A percentile compares a stretch with the other conserved stretches of the same genome.
These are phyloP conservation scores for Tremellales sp. DNA, from an alignment of 1,284 basidiomycete species.

Conservation along the genomic window DNA sequence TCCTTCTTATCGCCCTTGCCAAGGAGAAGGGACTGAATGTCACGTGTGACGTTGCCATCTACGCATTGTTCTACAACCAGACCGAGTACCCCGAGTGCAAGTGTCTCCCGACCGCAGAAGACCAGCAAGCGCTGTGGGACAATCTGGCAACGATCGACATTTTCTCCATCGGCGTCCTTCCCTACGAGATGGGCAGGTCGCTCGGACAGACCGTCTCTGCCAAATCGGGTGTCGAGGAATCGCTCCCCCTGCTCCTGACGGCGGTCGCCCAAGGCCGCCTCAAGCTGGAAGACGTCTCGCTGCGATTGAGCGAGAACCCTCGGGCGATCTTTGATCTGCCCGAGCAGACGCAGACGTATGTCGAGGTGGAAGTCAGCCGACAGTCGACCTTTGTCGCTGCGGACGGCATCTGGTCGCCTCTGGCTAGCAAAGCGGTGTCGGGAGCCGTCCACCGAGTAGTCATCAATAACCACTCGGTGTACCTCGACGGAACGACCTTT, in stretches of 20 bases:
- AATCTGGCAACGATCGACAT: constrained; percentile 81
- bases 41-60: constrained; percentile 93
- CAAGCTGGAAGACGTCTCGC: constrained; percentile 75
- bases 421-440: constrained; percentile 62
- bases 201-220: constrained; percentile 64
- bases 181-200: constrained; percentile 71
- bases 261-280: constrained; percentile 78
- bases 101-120: constrained; percentile 69
- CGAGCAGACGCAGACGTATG: constrained; percentile 79
- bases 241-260: constrained; percentile 79
- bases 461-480: constrained; percentile 84
- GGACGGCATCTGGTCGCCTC: constrained; percentile 72
- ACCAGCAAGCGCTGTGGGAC: constrained; percentile 84
- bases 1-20: constrained; percentile 86
- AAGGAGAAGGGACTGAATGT: constrained; percentile 92
- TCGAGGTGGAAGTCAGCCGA: constrained; percentile 88
- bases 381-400: constrained; percentile 57
- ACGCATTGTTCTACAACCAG: constrained; percentile 82
- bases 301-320: constrained; percentile 85
- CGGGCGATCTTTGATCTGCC: constrained; percentile 86
- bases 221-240: constrained; percentile 80
- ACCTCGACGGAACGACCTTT: constrained; percentile 76
- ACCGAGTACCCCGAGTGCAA: constrained; percentile 64
- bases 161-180: constrained; percentile 83
- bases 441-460: constrained; percentile 89